Base-by-base conservation (phyloP, 129 eudicot genomes). In the Arctium lappa region DNA sequence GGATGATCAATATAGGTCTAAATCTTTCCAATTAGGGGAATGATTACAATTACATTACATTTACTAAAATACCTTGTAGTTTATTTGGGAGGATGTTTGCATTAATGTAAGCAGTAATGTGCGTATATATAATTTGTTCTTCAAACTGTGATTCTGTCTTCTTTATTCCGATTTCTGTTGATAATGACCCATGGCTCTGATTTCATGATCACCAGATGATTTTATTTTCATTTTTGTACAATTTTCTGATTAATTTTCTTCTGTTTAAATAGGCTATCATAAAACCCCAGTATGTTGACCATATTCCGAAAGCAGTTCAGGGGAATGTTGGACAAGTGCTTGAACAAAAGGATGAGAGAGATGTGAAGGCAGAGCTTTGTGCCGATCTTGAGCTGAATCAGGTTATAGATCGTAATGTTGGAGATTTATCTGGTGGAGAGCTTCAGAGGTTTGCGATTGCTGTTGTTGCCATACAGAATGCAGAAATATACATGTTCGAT, bases 371-470 rank as follows among this genome's bases (percentile, higher is more conserved):
- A 71, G 84, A 80, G 78, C 94, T 95, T 32, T 92, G 93, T 87
- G 60, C 29, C 29, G 99, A 95, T 76, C 92, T 95, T 62, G 94
- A 95, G 88, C 93, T 95, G 74, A 91, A 87, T 86, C 97, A 95
- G 85, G 99, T 95, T 63, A 86, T 95, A 85, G 99, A 95, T 80
- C 95, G 97, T 80, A 95, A 90, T 81, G 99, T 95, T 56, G 97
- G 97, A 39, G 99, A 95, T 76, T 86, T 95, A 81, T 95, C 99
- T 65, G 99, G 99, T 84, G 99, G 99, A 34, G 98, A 92, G 88
- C 97, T 95, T 84, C 98, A 95, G 86, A 91, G 98, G 84, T 95
- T 95, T 85, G 98, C 98, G 5, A 92, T 95, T 85, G 98, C 97
- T 73, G 97, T 95, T 79, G 97, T 92, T 62, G 94, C 94, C 22